Evolutionary conservation across 345 rosid species (phyloP).

Genomic region (Hibiscus syriacus): DNA sequence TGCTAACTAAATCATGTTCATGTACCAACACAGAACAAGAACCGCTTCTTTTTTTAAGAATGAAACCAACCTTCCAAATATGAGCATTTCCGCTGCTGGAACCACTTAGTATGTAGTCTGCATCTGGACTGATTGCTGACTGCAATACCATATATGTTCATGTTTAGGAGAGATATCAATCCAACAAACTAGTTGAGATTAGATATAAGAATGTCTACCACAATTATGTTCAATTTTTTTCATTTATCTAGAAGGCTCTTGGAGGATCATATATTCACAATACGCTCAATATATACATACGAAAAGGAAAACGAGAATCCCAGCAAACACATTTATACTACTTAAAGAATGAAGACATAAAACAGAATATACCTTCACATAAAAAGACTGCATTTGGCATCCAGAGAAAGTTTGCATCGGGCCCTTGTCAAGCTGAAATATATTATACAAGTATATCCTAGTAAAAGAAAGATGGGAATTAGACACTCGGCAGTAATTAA

Average conservation of each 20-base stretch:
- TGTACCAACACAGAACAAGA: not conserved
- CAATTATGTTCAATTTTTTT: no score
- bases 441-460: conserved; percentile 74
- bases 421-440: conserved; percentile 76
- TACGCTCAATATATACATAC: not conserved
- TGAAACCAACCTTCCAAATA: conserved; percentile 73
- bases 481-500: not conserved
- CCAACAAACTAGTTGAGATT: not conserved
- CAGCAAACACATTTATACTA: not conserved
- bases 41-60: not conserved
- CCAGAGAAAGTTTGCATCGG: conserved; percentile 64
- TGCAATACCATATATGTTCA: conserved; percentile 23
- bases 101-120: conserved; percentile 67
- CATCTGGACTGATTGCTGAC: conserved; percentile 94
- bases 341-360: no score
- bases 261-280: not conserved
- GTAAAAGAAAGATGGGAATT: conserved; percentile 5
- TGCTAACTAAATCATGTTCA: conserved; percentile 11
- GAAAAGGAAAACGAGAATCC: not conserved
- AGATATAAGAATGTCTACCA: no score
- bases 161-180: not conserved
- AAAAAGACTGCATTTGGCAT: conserved; percentile 72
- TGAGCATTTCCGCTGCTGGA: conserved; percentile 81
- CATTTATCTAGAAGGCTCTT: not conserved
- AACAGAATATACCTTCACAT: conserved; percentile 86